phyloP scores from a whole-genome alignment of 2,329 filamentous ascomycete genomes.

The Microascus cirrosus region DNA sequence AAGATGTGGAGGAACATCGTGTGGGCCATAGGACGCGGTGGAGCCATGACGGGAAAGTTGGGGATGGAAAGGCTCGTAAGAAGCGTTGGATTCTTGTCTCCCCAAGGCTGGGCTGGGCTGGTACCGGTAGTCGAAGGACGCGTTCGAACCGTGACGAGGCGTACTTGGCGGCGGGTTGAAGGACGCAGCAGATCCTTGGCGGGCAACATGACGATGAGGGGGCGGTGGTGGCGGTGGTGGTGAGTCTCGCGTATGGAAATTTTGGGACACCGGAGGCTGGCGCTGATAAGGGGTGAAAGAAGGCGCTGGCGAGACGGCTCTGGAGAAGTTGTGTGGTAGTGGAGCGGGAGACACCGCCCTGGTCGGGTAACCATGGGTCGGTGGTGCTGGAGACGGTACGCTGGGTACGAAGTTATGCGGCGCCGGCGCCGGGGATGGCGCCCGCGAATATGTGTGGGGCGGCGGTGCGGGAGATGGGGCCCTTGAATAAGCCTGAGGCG shows the following conservation, averaged over 20 bases:
- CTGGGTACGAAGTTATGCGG: slow-evolving; percentile 16
- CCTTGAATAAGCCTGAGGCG: slow-evolving; percentile 13
- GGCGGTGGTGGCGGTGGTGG: slow-evolving; percentile 75
- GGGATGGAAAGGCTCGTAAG: slow-evolving; percentile 18
- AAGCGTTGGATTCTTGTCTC: slow-evolving; percentile 24
- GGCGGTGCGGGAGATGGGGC: slow-evolving; percentile 20
- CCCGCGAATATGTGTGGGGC: slow-evolving; percentile 19
- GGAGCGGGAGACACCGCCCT: slow-evolving; percentile 20
- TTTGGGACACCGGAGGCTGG: slow-evolving; percentile 2
- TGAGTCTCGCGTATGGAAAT: slow-evolving; percentile 33
- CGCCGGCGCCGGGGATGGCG: slow-evolving; percentile 23
- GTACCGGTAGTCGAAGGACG: slow-evolving; percentile 7
- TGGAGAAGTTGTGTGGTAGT: slow-evolving; percentile 16
- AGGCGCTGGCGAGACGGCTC: slow-evolving; percentile 7
- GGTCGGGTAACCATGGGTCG: slow-evolving; percentile 17
- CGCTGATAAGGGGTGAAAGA: slow-evolving; percentile 8
- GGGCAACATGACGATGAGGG: slow-evolving; percentile 60
- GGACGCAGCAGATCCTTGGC: slow-evolving; percentile 19
- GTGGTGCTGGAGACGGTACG: slow-evolving; percentile 7
- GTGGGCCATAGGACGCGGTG: slow-evolving; percentile 15
- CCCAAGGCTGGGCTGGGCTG: slow-evolving; percentile 8
- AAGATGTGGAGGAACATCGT: slow-evolving; percentile 8
- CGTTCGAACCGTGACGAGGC: slow-evolving; percentile 9
- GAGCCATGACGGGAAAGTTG: slow-evolving; percentile 26
- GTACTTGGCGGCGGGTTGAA: slow-evolving; percentile 11